Evolutionary conservation across 176 grass and related monocot species (phyloP).

Genomic region (Rhynchospora tenuis): DNA sequence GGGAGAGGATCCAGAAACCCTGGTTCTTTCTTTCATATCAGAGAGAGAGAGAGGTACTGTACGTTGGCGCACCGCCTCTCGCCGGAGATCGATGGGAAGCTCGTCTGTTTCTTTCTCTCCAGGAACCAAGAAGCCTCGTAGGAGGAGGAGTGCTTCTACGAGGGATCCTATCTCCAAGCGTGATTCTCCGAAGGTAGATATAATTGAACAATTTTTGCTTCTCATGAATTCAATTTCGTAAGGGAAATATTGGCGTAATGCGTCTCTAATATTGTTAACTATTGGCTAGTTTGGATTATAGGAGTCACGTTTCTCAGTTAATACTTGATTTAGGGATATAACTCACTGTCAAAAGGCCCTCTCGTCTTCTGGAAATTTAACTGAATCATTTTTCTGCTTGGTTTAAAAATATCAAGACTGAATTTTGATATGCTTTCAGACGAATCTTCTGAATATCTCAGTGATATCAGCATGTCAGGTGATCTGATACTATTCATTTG

Average conservation of each 20-base stretch:
- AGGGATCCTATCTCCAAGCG: not conserved
- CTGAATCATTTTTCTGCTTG: not conserved
- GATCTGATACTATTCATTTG: too few species aligned
- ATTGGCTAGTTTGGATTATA: not conserved
- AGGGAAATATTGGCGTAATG: not conserved
- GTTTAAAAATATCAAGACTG: conserved; percentile 35
- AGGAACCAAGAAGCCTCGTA: conserved; percentile 27
- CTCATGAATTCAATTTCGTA: not conserved
- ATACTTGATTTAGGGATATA: not conserved
- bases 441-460: conserved; percentile 77
- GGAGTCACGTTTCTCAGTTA: not conserved
- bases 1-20: not conserved
- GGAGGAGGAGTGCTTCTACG: not conserved
- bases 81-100: not conserved
- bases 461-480: conserved; percentile 61
- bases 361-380: not conserved
- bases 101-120: conserved; percentile 7
- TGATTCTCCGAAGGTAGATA: conserved; percentile 4
- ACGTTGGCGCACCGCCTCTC: not conserved
- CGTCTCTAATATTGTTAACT: not conserved
- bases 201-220: not conserved
- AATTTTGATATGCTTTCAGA: conserved; percentile 90
- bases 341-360: not conserved
- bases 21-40: not conserved
- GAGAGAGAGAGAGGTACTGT: not conserved